Evolutionary conservation across 192 early-diverging fungal genomes (phyloP).

Genomic region (Chytriomyces hyalinus): DNA sequence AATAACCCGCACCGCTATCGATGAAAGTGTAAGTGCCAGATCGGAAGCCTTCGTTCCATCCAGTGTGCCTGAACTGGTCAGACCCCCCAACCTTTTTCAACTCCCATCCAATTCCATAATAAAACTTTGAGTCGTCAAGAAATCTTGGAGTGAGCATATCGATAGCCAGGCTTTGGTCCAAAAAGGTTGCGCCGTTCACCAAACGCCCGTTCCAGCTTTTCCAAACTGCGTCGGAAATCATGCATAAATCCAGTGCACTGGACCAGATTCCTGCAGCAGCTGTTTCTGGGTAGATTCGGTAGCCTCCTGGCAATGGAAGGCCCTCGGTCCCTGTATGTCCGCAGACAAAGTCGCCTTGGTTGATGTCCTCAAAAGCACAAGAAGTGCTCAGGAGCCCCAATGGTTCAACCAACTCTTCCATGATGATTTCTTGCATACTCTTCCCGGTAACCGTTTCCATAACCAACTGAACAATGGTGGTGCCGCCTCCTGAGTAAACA

Average conservation of each 20-base stretch:
- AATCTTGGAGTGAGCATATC: conserved; percentile 5
- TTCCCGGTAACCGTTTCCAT: conserved; percentile 43
- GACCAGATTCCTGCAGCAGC: conserved; percentile 50
- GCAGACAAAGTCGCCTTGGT: conserved; percentile 30
- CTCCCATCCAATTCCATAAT: conserved; percentile 10
- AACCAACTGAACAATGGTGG: conserved; percentile 36
- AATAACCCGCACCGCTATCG: conserved; percentile 1
- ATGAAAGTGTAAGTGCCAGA: not conserved
- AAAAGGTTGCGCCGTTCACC: not conserved
- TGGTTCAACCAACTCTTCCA: conserved; percentile 34
- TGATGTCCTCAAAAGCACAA: conserved; percentile 24
- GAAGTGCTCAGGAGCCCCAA: conserved; percentile 32
- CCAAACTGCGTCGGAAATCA: conserved; percentile 4
- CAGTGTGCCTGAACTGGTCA: not conserved
- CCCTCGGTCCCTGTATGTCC: conserved; percentile 26
- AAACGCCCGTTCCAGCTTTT: not conserved
- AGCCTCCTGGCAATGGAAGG: conserved; percentile 30
- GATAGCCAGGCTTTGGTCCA: not conserved
- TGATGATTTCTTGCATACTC: conserved; percentile 31
- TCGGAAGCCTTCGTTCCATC: conserved; percentile 10
- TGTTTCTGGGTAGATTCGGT: conserved; percentile 43
- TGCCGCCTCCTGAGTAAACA: conserved; percentile 43
- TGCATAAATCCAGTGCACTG: conserved; percentile 35
- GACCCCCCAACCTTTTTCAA: not conserved
- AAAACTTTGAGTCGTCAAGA: not conserved